Base-by-base conservation (phyloP, 2,329 filamentous ascomycete genomes). In the Canariomyces notabilis region DNA sequence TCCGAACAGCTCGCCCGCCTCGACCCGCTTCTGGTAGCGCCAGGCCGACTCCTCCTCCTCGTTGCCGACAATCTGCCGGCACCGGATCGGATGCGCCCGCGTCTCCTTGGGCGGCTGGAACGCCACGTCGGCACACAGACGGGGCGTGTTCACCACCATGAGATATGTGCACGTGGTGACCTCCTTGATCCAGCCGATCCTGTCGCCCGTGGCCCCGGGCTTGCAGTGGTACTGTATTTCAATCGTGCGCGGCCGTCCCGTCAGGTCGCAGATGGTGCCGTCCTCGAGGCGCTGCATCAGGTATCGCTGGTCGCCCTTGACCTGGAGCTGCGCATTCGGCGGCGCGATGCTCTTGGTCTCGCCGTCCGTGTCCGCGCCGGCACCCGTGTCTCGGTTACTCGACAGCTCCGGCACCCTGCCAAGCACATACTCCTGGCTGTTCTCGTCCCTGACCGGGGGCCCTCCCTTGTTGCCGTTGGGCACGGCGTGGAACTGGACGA, bases 101-200 rank as follows among this genome's bases (percentile, higher is more conserved):
- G 85, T 85, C 51, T 88, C 83, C 57, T 85, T 81, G 0, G 89
- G 87, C 0, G 90, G 89, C 44, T 85, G 72, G 64, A 96, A 96
- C 8, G 89, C 89, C 8, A 88, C 80, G 56, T 96, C 90, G 61
- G 85, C 80, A 69, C 90, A 96, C 11, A 96, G 79, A 1, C 89
- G 82, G 0, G 89, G 88, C 0, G 90, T 95, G 62, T 95, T 86
- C 52, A 96, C 80, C 23, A 95, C 81, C 89, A 96, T 95, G 44
- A 95, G 74, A 62, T 96, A 96, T 11, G 88, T 82, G 68, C 90
- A 96, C 9, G 89, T 95, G 2, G 85, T 86, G 1, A 91, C 81
- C 64, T 96, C 90, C 65, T 95, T 95, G 67, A 96, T 94, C 81
- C 88, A 89, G 35, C 84, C 85, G 58, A 96, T 95, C 38, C 84